Evolutionary conservation across 352 stramenopile species (phyloP).

Genomic region (Lagenidium giganteum): DNA sequence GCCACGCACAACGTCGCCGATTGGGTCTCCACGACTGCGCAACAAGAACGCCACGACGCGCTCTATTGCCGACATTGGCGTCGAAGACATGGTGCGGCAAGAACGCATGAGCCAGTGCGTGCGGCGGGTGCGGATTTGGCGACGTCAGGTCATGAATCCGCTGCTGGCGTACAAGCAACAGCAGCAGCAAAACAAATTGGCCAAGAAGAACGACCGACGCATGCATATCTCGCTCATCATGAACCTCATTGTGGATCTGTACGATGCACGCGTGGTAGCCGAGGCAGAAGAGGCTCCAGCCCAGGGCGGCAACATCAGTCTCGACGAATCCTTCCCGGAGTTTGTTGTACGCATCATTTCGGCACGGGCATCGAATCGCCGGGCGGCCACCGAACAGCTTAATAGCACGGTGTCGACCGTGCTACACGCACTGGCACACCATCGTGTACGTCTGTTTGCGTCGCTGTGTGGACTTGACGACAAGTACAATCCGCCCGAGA

Average conservation of each 20-base stretch:
- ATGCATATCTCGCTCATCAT: conserved; percentile 53
- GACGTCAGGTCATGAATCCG: conserved; percentile 38
- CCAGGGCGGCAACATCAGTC: conserved; percentile 12
- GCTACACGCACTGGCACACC: conserved; percentile 27
- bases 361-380: conserved; percentile 31
- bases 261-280: conserved; percentile 38
- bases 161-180: conserved; percentile 49
- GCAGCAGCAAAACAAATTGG: conserved; percentile 7
- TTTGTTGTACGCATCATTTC: conserved; percentile 46
- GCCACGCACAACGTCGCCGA: background rate
- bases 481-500: conserved; percentile 52
- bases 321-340: conserved; percentile 48
- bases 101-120: conserved; percentile 53
- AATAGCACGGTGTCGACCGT: conserved; percentile 37
- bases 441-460: conserved; percentile 38
- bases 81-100: conserved; percentile 30
- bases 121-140: conserved; percentile 63
- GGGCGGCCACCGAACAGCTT: conserved; percentile 41
- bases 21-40: background rate
- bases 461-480: conserved; percentile 40
- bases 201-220: conserved; percentile 47
- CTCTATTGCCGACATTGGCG: background rate
- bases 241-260: conserved; percentile 51
- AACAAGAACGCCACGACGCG: background rate
- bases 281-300: conserved; percentile 21